phyloP scores from a whole-genome alignment of 768 basidiomycete genomes.

The Suillus clintonianus region DNA sequence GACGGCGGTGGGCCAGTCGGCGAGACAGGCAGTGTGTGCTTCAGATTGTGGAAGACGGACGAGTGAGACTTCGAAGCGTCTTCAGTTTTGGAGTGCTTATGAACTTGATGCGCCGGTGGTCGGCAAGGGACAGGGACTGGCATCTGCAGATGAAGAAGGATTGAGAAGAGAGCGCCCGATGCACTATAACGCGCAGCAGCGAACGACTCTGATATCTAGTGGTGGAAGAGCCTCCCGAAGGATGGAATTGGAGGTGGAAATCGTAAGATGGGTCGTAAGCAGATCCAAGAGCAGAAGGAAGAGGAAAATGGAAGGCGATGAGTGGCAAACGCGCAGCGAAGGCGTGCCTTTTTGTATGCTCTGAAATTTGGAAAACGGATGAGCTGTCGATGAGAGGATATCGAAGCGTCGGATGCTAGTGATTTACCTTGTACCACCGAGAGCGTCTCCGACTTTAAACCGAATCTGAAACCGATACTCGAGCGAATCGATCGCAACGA shows the following conservation, averaged over 20 bases:
- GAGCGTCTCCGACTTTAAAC: slow-evolving; percentile 13
- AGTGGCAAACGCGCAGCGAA: slow-evolving; percentile 89
- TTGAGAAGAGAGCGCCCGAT: slow-evolving; percentile 43
- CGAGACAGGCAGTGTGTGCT: slow-evolving; percentile 59
- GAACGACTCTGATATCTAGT: slow-evolving; percentile 40
- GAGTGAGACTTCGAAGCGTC: slow-evolving; percentile 36
- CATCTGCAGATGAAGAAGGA: slow-evolving; percentile 62
- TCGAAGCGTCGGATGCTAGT: background rate
- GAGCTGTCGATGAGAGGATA: slow-evolving; percentile 21
- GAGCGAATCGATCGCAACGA: slow-evolving; percentile 38
- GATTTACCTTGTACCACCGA: slow-evolving; percentile 21
- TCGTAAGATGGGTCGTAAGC: slow-evolving; percentile 79
- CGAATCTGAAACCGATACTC: slow-evolving; percentile 31
- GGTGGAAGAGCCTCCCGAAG: slow-evolving; percentile 43
- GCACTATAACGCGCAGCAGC: slow-evolving; percentile 44
- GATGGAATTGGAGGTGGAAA: slow-evolving; percentile 39
- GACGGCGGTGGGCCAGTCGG: slow-evolving; percentile 65
- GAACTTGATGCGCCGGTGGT: slow-evolving; percentile 61
- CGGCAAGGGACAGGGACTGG: slow-evolving; percentile 80
- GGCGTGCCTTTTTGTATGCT: slow-evolving; percentile 81
- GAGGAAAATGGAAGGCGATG: slow-evolving; percentile 29
- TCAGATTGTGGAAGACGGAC: slow-evolving; percentile 54
- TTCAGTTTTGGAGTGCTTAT: slow-evolving; percentile 56
- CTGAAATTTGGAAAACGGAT: slow-evolving; percentile 26
- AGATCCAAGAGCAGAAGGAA: slow-evolving; percentile 29